A percentile compares a stretch with the other conserved stretches of the same genome.
These are phyloP conservation scores for Metarhizium brunneum DNA, from an alignment of 2,329 filamentous ascomycete species.

Conservation along the genomic window DNA sequence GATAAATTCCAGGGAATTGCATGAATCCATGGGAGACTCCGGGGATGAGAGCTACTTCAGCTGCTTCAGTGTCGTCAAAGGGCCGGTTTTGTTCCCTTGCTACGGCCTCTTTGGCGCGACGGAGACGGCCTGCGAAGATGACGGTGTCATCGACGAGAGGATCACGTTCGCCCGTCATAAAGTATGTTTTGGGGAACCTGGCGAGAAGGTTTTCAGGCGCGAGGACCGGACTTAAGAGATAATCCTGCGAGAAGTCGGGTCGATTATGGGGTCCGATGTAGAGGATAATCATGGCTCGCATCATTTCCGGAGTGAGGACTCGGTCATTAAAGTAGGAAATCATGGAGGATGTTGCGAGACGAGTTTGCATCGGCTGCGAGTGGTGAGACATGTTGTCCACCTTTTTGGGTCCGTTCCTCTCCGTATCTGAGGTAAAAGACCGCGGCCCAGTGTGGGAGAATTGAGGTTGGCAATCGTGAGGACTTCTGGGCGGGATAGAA, in stretches of 20 bases:
- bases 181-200: slow-evolving; percentile 88
- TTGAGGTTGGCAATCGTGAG: slow-evolving; percentile 31
- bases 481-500: slow-evolving; percentile 15
- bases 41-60: slow-evolving; percentile 75
- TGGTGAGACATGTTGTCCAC: slow-evolving; percentile 36
- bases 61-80: slow-evolving; percentile 31
- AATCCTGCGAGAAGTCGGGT: slow-evolving; percentile 87
- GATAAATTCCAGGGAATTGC: slow-evolving; percentile 82
- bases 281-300: slow-evolving; percentile 97
- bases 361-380: slow-evolving; percentile 58
- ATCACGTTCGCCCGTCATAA: slow-evolving; percentile 90
- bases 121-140: slow-evolving; percentile 84
- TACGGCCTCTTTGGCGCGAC: slow-evolving; percentile 61
- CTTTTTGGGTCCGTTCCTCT: background rate
- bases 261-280: slow-evolving; percentile 92
- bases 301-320: slow-evolving; percentile 93
- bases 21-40: slow-evolving; percentile 91
- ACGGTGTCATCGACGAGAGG: slow-evolving; percentile 95
- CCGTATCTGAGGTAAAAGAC: slow-evolving; percentile 13
- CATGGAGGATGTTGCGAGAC: slow-evolving; percentile 92
- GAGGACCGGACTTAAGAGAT: slow-evolving; percentile 79
- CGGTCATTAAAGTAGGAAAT: slow-evolving; percentile 97
- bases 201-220: slow-evolving; percentile 77
- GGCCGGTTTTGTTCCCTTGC: slow-evolving; percentile 9
- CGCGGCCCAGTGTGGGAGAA: slow-evolving; percentile 39